Base-by-base conservation (phyloP, 768 basidiomycete species). In the Lactarius vividus region DNA sequence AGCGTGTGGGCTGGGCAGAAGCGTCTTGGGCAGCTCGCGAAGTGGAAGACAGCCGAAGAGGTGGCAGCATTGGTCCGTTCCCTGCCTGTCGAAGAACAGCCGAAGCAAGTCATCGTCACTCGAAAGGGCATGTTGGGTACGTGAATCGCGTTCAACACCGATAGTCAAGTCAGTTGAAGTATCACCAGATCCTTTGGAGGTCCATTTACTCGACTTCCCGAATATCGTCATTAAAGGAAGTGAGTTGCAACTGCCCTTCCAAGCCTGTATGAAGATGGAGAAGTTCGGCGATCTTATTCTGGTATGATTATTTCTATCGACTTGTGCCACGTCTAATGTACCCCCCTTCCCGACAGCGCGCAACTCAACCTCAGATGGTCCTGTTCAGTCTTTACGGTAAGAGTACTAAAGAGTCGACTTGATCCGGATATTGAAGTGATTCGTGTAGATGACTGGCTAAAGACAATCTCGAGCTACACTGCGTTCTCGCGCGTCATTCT, bases 1-100 rank as follows among this genome's bases (percentile, higher is more conserved):
- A 98, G 96, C 73, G 97, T 98, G n/a, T 99, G 97, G 97, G 97
- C 97, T 63, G 97, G 97, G 73, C 97, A 99, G 78, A 99, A 99
- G 78, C 97, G 97, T 89, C 87, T 99, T 57, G 97, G 97, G 64
- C 97, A 99, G 78, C 84, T 98, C 58, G 97, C 97, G 42, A 99
- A 98, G 79, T 98, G 97, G 96, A 97, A 97, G 81, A 98, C 96
- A 7, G 97, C 97, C 20, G 97, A 99, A 87, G 97, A 99, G 88
- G 97, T 98, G 11, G 97, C 97, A 40, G 97, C 97, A 0, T 79
- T 98, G 71, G 91, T 98, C 69, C 93, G 97, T 63, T 98, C 97
- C 35, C 79, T 98, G 16, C 97, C 97, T n/a, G 97, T 99, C 49
- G 97, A 99, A 81, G 97, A 99, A 79, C 97, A 99, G 77, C 97